Evolutionary conservation across 495 filamentous ascomycete species (phyloP), one percentile per base, ranked within the genome.

Genomic region (Melanomma pulvis-pyrius): DNA sequence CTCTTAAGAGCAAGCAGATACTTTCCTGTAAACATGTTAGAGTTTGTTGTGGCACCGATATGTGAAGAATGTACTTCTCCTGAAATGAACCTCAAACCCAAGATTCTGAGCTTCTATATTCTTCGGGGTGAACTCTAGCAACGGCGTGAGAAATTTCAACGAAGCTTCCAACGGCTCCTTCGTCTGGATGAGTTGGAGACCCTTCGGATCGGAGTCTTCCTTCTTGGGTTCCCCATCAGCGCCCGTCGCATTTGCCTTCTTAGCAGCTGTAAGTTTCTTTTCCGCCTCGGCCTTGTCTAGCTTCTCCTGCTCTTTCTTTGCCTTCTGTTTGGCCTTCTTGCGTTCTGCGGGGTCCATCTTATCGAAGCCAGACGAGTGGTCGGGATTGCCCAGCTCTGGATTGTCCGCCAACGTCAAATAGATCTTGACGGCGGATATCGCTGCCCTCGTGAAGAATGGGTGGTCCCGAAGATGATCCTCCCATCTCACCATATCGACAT

Each of bases 321-420:
- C 93, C 80, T 98, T 98, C 83, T 97, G 97, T 39, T 90, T 80
- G 0, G 92, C 92, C 81, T 96, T 98, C 83, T 96, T 98, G 59
- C 84, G 83, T 72, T 97, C 92, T 4, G 85, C 84, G 0, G 84
- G 83, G 51, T 88, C 86, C 44, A 83, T 81, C 6, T 79, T 81
- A 22, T 83, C 83, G 52, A 80, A 77, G 72, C 79, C 69, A 0
- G 81, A 82, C 63, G 83, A 9, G 2, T 82, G 21, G 2, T 82
- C n/a, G 74, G 46, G 86, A 74, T 87, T 79, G 11, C 79, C 85
- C n/a, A 89, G 80, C 49, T 84, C 74, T 0, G 90, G 90, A 57
- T 90, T 84, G 71, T 98, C 96, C 68, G 88, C 81, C 67, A 99
- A 86, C 62, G 85, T 80, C 0, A 96, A 70, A 73, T 97, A 97